phyloP scores from a whole-genome alignment of 768 basidiomycete species.

The Polyporus arcularius region DNA sequence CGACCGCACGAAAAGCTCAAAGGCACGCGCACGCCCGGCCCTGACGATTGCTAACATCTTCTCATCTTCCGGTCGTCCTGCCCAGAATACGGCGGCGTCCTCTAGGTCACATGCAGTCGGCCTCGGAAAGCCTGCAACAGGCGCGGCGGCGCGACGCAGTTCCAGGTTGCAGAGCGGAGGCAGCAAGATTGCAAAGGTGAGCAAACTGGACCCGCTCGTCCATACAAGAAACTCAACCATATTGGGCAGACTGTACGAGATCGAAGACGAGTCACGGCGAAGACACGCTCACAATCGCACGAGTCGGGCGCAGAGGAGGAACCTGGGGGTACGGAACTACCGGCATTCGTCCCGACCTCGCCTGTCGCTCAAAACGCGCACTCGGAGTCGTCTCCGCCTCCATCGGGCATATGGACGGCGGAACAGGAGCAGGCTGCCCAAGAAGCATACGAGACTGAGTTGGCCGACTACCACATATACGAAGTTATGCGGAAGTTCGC shows the following conservation, averaged over 20 bases:
- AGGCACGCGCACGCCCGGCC: slow-evolving; percentile 90
- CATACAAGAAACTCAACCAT: background rate
- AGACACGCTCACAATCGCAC: slow-evolving; percentile 54
- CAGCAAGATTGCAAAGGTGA: slow-evolving; percentile 1
- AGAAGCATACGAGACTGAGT: slow-evolving; percentile 66
- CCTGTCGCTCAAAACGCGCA: slow-evolving; percentile 35
- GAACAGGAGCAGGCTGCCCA: slow-evolving; percentile 72
- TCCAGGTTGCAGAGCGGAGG: slow-evolving; percentile 66
- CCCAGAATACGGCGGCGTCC: slow-evolving; percentile 65
- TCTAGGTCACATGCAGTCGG: slow-evolving; percentile 50
- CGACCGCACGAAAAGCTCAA: slow-evolving; percentile 69
- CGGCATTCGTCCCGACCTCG: slow-evolving; percentile 56
- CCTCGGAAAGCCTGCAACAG: slow-evolving; percentile 40
- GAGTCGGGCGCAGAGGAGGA: slow-evolving; percentile 80
- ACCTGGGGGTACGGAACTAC: slow-evolving; percentile 41
- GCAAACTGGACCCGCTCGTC: background rate
- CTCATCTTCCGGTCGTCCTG: slow-evolving; percentile 83
- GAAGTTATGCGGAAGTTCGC: slow-evolving; percentile 82
- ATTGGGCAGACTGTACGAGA: slow-evolving; percentile 44
- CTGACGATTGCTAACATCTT: slow-evolving; percentile 85
- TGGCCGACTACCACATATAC: slow-evolving; percentile 84
- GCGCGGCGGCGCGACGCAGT: slow-evolving; percentile 65
- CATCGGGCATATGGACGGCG: slow-evolving; percentile 62
- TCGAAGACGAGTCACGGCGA: slow-evolving; percentile 56
- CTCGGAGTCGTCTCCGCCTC: slow-evolving; percentile 57